Evolutionary conservation across 1,139 yeast genomes (phyloP), one percentile per base, ranked within the genome.

Genomic region (Candida gigantensis): DNA sequence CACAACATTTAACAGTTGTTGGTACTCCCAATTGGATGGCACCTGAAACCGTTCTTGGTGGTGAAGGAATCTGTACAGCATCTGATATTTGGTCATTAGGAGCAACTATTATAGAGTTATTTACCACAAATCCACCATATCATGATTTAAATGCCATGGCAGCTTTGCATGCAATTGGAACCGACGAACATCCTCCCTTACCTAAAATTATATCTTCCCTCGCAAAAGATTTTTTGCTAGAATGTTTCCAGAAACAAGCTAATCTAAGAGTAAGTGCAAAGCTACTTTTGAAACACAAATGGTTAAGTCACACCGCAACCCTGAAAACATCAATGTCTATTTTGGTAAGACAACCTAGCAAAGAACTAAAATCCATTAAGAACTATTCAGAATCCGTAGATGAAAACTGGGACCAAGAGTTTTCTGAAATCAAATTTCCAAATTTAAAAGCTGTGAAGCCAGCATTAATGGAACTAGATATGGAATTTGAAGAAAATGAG

Each of bases 61-160:
- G 89, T 46, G 87, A 84, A 50, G 96, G 96, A 5, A 82, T 94
- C 3, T 83, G 95, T 27, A 80, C 95, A 0, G 86, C 95, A 1
- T 86, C 96, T 4, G 95, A 85, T 58, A 77, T 84, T 17, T 85
- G 95, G 97, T 86, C 96, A n/a, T 62, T 92, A 24, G 99, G 97
- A 2, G 95, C 97, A 12, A 92, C 97, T 0, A 77, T 90, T 4
- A 79, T 90, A 7, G 99, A 92, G 56, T 65, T 92, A 34, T 67
- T 88, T 37, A 84, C 96, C 0, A 95, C 88, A 0, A 73, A 80
- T 36, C 97, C 98, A 0, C 97, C 97, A 0, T 88, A 87, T 50
- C 84, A 84, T 45, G 83, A 87, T 34, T 64, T 84, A 39, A 81
- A 83, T 41, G 87, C 89, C 17, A 84, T 89, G 81, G 87, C 95